phyloP scores from a whole-genome alignment of 768 basidiomycete species.

The Lepiota venenata region DNA sequence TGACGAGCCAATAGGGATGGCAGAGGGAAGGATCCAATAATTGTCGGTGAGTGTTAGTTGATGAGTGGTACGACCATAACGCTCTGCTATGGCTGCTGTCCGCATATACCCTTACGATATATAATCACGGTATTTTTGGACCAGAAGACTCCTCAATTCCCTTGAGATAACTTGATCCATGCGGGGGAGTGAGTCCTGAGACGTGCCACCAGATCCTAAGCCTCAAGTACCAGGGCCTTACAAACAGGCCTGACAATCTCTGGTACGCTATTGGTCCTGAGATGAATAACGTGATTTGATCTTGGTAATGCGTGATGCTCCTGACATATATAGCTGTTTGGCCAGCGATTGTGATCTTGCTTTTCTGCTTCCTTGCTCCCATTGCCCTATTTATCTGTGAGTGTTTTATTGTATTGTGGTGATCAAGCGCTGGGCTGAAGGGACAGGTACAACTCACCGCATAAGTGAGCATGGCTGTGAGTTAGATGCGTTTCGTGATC shows the following conservation, averaged over 20 bases:
- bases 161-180: no score
- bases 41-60: not conserved
- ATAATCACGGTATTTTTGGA: not conserved
- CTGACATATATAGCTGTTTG: conserved; percentile 2
- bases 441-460: not conserved
- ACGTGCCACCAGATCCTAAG: no score
- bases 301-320: not conserved
- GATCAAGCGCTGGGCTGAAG: not conserved
- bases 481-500: not conserved
- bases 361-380: not conserved
- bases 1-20: conserved; percentile 71
- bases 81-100: not conserved
- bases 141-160: no score
- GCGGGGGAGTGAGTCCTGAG: no score
- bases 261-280: not conserved
- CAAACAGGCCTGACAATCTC: no score
- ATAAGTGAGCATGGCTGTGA: conserved; percentile 1
- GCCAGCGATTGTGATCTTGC: not conserved
- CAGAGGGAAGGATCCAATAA: conserved; percentile 1
- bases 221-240: no score
- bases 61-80: not conserved
- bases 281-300: conserved; percentile 4
- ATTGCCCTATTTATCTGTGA: not conserved
- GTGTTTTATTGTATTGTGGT: not conserved
- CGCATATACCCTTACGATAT: not conserved